Percentiles rank a stretch among this genome's conserved stretches.
These are phyloP conservation scores for Boletus insuetus DNA, from an alignment of 768 basidiomycete genomes.

Conservation along the genomic window DNA sequence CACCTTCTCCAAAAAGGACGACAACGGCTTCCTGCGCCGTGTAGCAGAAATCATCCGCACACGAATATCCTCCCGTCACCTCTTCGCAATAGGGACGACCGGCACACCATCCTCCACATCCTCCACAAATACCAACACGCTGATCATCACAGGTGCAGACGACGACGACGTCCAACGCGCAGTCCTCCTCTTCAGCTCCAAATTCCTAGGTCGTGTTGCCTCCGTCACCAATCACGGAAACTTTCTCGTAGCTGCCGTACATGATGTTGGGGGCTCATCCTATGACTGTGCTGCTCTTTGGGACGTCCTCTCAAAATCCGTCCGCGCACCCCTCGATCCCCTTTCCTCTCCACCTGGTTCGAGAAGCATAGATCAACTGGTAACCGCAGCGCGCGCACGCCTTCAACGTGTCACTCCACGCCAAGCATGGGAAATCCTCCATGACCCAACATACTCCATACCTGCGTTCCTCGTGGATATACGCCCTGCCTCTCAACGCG, in stretches of 20 bases:
- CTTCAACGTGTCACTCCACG: conserved; percentile 61
- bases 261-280: conserved; percentile 49
- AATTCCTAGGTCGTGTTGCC: conserved; percentile 64
- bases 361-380: conserved; percentile 52
- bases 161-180: conserved; percentile 62
- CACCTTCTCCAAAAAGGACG: conserved; percentile 56
- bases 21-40: conserved; percentile 53
- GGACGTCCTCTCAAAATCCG: conserved; percentile 68
- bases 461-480: conserved; percentile 80
- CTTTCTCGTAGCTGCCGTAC: conserved; percentile 45
- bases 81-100: conserved; percentile 56
- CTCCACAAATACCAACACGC: conserved; percentile 34
- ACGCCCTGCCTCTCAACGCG: conserved; percentile 60
- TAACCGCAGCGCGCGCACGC: conserved; percentile 56
- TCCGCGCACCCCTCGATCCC: conserved; percentile 58
- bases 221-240: conserved; percentile 35
- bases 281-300: conserved; percentile 68
- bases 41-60: conserved; percentile 49
- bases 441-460: conserved; percentile 47
- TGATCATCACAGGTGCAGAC: conserved; percentile 60
- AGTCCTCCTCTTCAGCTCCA: conserved; percentile 58
- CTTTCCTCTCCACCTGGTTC: conserved; percentile 64
- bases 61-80: conserved; percentile 42
- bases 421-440: conserved; percentile 61
- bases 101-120: conserved; percentile 33